Conservation (phyloP, 1,284 basidiomycete species). For the Apiotrichum montevideense region DNA sequence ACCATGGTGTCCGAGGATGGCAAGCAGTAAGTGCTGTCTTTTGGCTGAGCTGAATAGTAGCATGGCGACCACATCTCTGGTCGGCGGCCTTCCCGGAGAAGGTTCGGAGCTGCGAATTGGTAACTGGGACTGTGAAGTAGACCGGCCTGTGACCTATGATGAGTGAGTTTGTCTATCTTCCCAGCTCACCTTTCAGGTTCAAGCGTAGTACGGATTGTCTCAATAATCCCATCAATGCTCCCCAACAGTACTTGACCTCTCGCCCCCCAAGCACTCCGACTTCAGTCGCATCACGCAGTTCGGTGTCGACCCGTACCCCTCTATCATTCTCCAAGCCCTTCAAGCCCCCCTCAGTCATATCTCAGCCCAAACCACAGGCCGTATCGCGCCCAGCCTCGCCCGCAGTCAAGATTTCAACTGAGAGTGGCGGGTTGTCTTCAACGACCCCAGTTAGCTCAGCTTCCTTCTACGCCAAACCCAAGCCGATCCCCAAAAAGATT, state of each 20-base stretch:
- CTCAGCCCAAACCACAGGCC: neutral
- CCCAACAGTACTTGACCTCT: neutral
- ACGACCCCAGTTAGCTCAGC: conserved; percentile 1
- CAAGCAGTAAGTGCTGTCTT: conserved; percentile 28
- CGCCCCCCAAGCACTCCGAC: neutral
- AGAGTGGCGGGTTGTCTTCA: neutral
- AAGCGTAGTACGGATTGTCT: conserved; percentile 24
- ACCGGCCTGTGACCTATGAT: conserved; percentile 23
- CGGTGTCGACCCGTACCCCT: neutral
- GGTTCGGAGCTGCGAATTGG: conserved; percentile 55
- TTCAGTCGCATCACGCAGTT: neutral
- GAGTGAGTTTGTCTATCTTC: conserved; percentile 23
- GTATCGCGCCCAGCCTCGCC: too few species aligned
- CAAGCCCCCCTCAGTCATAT: conserved; percentile 20
- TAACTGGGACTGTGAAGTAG: conserved; percentile 57
- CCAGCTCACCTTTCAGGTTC: conserved; percentile 25
- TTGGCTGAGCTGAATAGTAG: conserved; percentile 10
- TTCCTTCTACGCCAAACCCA: conserved; percentile 30
- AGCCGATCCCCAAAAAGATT: conserved; percentile 23
- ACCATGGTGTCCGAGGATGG: conserved; percentile 50
- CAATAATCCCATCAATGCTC: conserved; percentile 19
- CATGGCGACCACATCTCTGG: conserved; percentile 28
- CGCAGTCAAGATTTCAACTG: neutral
- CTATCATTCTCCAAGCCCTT: conserved; percentile 26
- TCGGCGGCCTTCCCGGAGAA: conserved; percentile 20